These are phyloP conservation scores for Cercophora newfieldiana DNA, from an alignment of 495 filamentous ascomycete genomes.

Conservation along the genomic window DNA sequence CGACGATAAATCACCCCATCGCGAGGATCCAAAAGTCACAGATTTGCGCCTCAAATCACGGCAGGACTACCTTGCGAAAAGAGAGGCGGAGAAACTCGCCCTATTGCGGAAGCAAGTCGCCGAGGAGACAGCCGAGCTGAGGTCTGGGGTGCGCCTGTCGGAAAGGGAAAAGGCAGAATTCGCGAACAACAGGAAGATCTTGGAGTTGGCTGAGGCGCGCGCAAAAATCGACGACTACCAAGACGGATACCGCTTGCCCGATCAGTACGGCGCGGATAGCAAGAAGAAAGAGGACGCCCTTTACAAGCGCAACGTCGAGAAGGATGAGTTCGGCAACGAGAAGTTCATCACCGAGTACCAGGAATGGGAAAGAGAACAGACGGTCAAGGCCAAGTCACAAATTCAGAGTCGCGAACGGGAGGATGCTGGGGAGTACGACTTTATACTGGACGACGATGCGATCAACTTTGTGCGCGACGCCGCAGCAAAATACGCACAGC, in stretches of 20 bases:
- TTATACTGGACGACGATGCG: conserved; percentile 86
- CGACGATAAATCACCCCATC: conserved; percentile 29
- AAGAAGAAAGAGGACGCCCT: conserved; percentile 89
- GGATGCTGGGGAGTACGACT: conserved; percentile 90
- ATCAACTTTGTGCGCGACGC: conserved; percentile 81
- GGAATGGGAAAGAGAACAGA: conserved; percentile 93
- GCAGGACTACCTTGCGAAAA: conserved; percentile 91
- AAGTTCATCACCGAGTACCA: conserved; percentile 92
- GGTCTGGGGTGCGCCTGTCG: conserved; percentile 72
- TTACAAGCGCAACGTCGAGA: conserved; percentile 87
- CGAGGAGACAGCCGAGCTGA: conserved; percentile 82
- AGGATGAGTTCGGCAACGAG: conserved; percentile 84
- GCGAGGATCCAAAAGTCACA: conserved; percentile 50
- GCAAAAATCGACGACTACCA: conserved; percentile 85
- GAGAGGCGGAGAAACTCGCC: conserved; percentile 81
- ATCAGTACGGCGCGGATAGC: conserved; percentile 89
- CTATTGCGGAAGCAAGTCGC: conserved; percentile 87
- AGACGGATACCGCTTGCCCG: conserved; percentile 92
- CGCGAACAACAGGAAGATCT: conserved; percentile 81
- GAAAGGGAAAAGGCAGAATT: conserved; percentile 86
- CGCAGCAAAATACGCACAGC: conserved; percentile 59
- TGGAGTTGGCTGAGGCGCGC: conserved; percentile 85
- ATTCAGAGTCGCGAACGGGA: conserved; percentile 70
- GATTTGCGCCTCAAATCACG: conserved; percentile 80
- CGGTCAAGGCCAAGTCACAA: conserved; percentile 85